Base-by-base conservation (phyloP, 305 asterid species). In the Fraxinus albicans region DNA sequence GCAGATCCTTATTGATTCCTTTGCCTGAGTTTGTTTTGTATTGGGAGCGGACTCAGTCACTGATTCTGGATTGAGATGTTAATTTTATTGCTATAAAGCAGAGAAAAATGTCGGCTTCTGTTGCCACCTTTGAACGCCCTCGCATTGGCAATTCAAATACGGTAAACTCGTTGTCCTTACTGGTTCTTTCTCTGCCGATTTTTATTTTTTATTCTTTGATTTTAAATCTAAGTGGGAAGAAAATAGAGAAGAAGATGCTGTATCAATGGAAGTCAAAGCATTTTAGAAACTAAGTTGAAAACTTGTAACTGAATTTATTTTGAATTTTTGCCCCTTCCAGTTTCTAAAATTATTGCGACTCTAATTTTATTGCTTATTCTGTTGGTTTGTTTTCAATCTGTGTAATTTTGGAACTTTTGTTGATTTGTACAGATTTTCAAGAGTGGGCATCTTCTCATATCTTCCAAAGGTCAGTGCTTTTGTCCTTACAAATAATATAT, bases 381-480 rank as follows among this genome's bases (percentile, higher is more conserved):
- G 69, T 69, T 34, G 73, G 80, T 17, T 50, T 80, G 76, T 70
- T 86, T 58, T 17, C 40, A 65, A 53, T 75, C 3, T 73, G 38
- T 73, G 65, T 15, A 74, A 44, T 69, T 76, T 55, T 67, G 15
- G 31, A 34, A 53, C 74, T 80, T 79, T 83, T 80, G 76, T 73
- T 86, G 83, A 74, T 85, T 73, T 29, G 29, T 94, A 78, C 94
- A 96, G 98, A 91, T 96, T 86, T 96, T 94, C 97, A 96, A 94
- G 94, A 96, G 98, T 81, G 98, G 98, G 84, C 98, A 95, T 79
- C 94, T 96, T 47, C 93, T 96, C 86, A 93, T 96, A 87, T 96
- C 99, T 82, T 94, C 99, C 21, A 96, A 92, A 92, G 99, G 99
- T 94, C 81, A 80, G 97, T 88, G 79, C 78, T 79, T 79, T 79